A percentile compares a stretch with the other conserved stretches of the same genome.
phyloP scores from a whole-genome alignment of 202 grass and related monocot genomes.

The Carex sylvatica region DNA sequence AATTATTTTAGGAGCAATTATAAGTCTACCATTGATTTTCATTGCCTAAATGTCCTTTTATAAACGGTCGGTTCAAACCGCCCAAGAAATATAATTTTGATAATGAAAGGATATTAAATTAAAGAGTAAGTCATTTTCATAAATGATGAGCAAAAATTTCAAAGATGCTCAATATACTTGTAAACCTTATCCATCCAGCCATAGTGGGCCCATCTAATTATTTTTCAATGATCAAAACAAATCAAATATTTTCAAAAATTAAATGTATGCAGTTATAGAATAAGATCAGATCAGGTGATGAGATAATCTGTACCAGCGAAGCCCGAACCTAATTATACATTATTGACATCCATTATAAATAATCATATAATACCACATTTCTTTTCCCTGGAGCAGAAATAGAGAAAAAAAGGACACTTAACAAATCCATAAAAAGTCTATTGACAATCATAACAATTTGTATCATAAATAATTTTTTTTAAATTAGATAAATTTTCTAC shows the following conservation, averaged over 20 bases:
- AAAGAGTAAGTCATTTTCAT: neutral
- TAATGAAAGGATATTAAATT: neutral
- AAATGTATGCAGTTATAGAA: neutral
- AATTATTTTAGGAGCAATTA: neutral
- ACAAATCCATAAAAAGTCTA: too few relatives aligned
- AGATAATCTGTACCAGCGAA: neutral
- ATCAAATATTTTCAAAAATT: neutral
- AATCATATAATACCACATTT: too few relatives aligned
- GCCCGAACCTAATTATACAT: neutral
- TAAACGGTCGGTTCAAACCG: neutral
- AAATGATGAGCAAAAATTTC: neutral
- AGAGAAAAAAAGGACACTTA: too few relatives aligned
- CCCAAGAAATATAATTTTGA: neutral
- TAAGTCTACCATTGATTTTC: neutral
- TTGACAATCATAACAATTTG: too few relatives aligned
- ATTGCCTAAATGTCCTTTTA: neutral
- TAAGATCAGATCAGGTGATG: too few relatives aligned
- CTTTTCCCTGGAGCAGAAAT: too few relatives aligned
- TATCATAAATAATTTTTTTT: too few relatives aligned
- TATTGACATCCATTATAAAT: too few relatives aligned
- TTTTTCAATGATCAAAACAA: constrained; percentile 2
- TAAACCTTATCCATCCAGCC: constrained; percentile 14
- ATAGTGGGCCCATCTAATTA: constrained; percentile 1
- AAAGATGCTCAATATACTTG: constrained; percentile 3
- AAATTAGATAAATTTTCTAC: too few relatives aligned